Evolutionary conservation across 2,329 filamentous ascomycete species (phyloP), one percentile per base, ranked within the genome.

Genomic region (Lizonia empirigonia): DNA sequence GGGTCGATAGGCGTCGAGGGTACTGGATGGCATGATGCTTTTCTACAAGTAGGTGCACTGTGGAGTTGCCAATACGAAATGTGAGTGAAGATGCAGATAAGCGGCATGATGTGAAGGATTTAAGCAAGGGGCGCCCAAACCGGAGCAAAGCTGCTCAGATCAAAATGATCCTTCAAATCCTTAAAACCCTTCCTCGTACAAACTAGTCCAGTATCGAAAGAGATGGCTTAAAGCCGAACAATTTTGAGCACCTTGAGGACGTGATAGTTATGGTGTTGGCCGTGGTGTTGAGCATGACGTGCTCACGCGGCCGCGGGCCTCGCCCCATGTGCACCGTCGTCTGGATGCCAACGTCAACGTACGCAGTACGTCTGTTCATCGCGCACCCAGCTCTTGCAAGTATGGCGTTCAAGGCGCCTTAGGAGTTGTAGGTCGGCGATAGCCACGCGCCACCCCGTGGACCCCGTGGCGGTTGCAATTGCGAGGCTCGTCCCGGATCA

Each of bases 1-100:
- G 36, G 42, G 26, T 46, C 22, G 26, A 46, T 42, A 33, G 16
- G 38, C 37, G n/a, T n/a, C n/a, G n/a, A n/a, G n/a, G n/a, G n/a
- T n/a, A n/a, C n/a, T n/a, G n/a, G n/a, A n/a, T n/a, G 26, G 37
- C 42, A 22, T 27, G 18, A n/a, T 33, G 7, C 16, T 47, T 38
- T 52, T 38, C 26, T 40, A 39, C 22, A 44, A 44, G 42, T 8
- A 38, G 26, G 4, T 35, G 38, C 22, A 26, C n/a, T 19, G 44
- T 52, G 27, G 26, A 42, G 20, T 7, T 44, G 42, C 22, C 32
- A 44, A 34, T 27, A 29, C 13, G 13, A 29, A 22, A 27, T 27
- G 27, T 29, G 42, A 41, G 10, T 23, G 37, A 24, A 22, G 19
- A 19, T 36, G 37, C 37, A 52, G 38, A 16, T 32, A 38, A 37